Evolutionary conservation across 306 rosid genomes (phyloP), one percentile per base, ranked within the genome.

Genomic region (Pyrus betulifolia): DNA sequence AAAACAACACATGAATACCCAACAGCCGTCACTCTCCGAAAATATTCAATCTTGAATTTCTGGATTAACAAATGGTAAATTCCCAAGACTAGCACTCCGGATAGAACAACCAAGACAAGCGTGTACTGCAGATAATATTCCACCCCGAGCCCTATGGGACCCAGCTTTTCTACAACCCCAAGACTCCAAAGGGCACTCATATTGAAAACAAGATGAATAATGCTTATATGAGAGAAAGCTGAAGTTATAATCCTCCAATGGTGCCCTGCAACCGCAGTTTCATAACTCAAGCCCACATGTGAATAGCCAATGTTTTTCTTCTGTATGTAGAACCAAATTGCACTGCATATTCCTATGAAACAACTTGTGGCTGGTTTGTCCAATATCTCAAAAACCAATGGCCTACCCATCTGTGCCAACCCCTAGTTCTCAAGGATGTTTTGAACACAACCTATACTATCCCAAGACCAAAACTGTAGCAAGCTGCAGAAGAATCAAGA

Each of bases 121-220:
- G 97, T 92, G 84, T 92, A 95, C 59, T 95, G 98, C 79, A 95
- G 92, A 87, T 95, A 95, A 83, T 89, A 95, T 76, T 86, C 86
- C 72, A 89, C 83, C 70, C 98, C 98, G 31, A 95, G 88, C 55
- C 97, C 98, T 64, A 89, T 31, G 77, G 81, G 85, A 25, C 87
- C 97, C 55, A 92, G 79, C 35, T 92, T 85, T 74, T 95, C 98
- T 10, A 92, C 91, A 22, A 82, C 88, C 40, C 97, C 97, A 78
- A 95, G 98, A 79, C 97, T 92, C 97, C 98, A 95, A 74, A 95
- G 95, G 11, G 98, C 98, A 78, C 96, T 95, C 97, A 95, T 95
- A 31, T 95, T 95, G 78, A 95, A 95, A 68, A 90, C 98, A 80
- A 95, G 91, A 84, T 95, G 98, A 83, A 95, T 80, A 74, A 90